A percentile compares a stretch with the other conserved stretches of the same genome.
These are phyloP conservation scores for Agrocybe pediades DNA, from an alignment of 768 basidiomycete genomes.

Conservation along the genomic window DNA sequence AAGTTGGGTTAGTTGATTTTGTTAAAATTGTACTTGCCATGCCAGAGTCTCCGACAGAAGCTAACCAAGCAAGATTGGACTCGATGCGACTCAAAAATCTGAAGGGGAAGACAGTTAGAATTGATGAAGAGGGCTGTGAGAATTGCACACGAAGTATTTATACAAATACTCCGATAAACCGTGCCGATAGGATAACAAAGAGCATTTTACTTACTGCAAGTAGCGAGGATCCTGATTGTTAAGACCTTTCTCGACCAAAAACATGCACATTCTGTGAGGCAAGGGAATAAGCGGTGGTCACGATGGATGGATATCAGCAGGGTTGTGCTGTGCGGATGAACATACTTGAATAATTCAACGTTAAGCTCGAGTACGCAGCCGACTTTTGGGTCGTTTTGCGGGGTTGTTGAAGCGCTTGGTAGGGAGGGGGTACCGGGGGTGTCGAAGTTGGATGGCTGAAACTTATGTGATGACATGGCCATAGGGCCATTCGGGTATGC, in stretches of 20 bases:
- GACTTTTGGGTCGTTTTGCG: conserved; percentile 50
- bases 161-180: too few species aligned
- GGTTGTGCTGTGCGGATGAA: conserved; percentile 2
- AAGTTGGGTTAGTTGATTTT: conserved; percentile 7
- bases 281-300: neutral
- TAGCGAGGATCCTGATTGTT: conserved; percentile 48
- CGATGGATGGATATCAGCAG: neutral
- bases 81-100: conserved; percentile 68
- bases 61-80: conserved; percentile 72
- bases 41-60: conserved; percentile 56
- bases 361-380: conserved; percentile 67
- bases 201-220: conserved; percentile 62
- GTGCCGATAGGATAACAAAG: too few species aligned
- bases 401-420: neutral
- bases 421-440: neutral
- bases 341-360: conserved; percentile 67
- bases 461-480: neutral
- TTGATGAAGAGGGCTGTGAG: neutral
- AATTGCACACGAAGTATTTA: too few species aligned
- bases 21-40: neutral
- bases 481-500: neutral
- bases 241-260: conserved; percentile 58
- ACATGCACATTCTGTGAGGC: conserved; percentile 54
- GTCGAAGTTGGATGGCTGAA: too few species aligned
- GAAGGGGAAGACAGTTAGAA: conserved; percentile 1